phyloP scores from a whole-genome alignment of 1,284 basidiomycete species.

The Naganishia albida region DNA sequence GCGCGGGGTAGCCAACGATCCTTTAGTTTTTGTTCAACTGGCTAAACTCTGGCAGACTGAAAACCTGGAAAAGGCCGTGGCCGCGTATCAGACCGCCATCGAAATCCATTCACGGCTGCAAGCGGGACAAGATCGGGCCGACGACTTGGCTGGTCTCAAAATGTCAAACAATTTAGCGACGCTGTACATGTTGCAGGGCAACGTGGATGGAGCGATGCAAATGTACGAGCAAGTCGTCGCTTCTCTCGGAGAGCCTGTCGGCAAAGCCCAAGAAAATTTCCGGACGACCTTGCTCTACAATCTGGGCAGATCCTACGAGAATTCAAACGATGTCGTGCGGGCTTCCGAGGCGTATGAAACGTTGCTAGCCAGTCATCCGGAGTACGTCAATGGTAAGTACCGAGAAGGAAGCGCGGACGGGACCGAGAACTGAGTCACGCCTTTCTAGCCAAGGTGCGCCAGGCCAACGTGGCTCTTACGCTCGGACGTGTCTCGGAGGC shows the following conservation, averaged over 20 bases:
- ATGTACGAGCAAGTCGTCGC: conserved; percentile 57
- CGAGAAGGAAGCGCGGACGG: background rate
- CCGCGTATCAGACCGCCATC: conserved; percentile 71
- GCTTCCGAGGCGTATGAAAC: conserved; percentile 84
- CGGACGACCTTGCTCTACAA: conserved; percentile 85
- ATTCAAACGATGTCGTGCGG: conserved; percentile 67
- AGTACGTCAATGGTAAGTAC: conserved; percentile 84
- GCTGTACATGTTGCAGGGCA: conserved; percentile 71
- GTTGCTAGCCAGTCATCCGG: conserved; percentile 78
- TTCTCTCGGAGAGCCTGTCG: conserved; percentile 54
- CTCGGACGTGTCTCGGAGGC: conserved; percentile 74
- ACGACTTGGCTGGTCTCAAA: conserved; percentile 42
- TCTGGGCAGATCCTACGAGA: conserved; percentile 82
- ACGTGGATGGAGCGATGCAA: conserved; percentile 56
- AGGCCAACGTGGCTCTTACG: conserved; percentile 72
- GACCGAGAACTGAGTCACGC: conserved; percentile 14
- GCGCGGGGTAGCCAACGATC: conserved; percentile 68
- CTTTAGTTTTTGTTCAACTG: conserved; percentile 82
- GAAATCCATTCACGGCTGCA: conserved; percentile 52
- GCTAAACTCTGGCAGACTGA: conserved; percentile 83
- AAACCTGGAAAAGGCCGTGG: conserved; percentile 68
- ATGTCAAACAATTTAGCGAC: conserved; percentile 81
- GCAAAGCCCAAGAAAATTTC: conserved; percentile 60
- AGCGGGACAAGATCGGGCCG: conserved; percentile 36
- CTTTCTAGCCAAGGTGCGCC: conserved; percentile 77